Evolutionary conservation across 164 flowering plant genomes (phyloP).

Genomic region (Warburgia ugandensis): DNA sequence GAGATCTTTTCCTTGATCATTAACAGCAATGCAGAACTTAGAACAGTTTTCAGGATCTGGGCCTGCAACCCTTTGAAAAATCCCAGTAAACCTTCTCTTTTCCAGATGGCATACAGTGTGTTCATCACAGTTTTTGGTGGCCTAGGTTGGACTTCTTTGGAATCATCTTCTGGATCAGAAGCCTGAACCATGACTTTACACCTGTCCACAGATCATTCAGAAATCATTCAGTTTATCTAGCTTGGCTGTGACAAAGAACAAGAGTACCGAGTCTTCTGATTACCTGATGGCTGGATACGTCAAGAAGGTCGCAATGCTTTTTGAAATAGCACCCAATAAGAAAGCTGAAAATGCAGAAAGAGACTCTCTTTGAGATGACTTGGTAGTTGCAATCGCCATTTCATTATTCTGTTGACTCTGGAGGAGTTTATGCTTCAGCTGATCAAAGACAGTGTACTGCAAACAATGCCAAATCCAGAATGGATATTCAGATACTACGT

Average conservation of each 20-base stretch:
- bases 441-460: slow-evolving; percentile 90
- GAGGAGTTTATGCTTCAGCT: slow-evolving; percentile 56
- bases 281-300: slow-evolving; percentile 90
- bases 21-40: slow-evolving; percentile 68
- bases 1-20: slow-evolving; percentile 80
- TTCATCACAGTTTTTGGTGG: slow-evolving; percentile 9
- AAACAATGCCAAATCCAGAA: no score
- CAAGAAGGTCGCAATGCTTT: slow-evolving; percentile 63
- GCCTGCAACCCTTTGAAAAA: slow-evolving; percentile 73
- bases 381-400: no score
- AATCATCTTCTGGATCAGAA: slow-evolving; percentile 44
- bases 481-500: no score
- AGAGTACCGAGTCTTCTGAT: not conserved
- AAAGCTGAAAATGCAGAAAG: slow-evolving; percentile 81
- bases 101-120: slow-evolving; percentile 15
- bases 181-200: slow-evolving; percentile 87
- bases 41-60: slow-evolving; percentile 72
- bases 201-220: slow-evolving; percentile 28
- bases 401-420: slow-evolving; percentile 19
- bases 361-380: slow-evolving; percentile 45
- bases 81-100: slow-evolving; percentile 50
- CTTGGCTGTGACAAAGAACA: no score
- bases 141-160: slow-evolving; percentile 17
- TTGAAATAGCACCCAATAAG: slow-evolving; percentile 65
- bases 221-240: not conserved